These are phyloP conservation scores for Argentina anserina DNA, from an alignment of 306 rosid species.

Conservation along the genomic window DNA sequence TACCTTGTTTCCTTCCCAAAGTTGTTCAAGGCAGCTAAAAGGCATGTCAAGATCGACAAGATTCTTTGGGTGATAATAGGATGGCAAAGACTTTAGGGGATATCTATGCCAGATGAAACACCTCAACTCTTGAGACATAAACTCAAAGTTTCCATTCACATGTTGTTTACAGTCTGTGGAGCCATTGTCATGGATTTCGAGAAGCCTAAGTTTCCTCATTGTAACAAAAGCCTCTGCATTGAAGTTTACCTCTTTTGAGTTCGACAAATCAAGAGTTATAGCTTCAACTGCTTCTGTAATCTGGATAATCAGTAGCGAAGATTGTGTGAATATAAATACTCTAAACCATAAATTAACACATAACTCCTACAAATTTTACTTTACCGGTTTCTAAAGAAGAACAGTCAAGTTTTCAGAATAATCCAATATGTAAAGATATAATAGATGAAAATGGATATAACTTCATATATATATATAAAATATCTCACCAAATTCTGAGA, in stretches of 20 bases:
- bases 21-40: neutral
- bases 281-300: constrained; percentile 10
- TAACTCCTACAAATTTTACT: no score
- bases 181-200: neutral
- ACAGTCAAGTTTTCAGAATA: no score
- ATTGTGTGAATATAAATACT: no score
- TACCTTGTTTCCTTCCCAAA: constrained; percentile 8
- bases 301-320: neutral
- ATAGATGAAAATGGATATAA: neutral
- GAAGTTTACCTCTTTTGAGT: neutral
- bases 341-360: no score
- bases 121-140: constrained; percentile 14
- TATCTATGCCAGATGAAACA: constrained; percentile 21
- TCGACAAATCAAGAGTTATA: neutral
- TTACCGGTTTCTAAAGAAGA: no score
- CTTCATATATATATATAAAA: neutral
- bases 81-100: constrained; percentile 17
- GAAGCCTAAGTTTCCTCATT: constrained; percentile 24
- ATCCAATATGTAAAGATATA: neutral
- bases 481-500: neutral
- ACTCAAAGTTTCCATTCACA: neutral
- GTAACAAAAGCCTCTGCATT: constrained; percentile 24
- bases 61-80: neutral
- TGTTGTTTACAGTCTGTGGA: neutral
- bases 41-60: constrained; percentile 25